Percentiles rank a stretch among this genome's conserved stretches.
Conservation (phyloP, 495 filamentous ascomycete species). For the Chaetomium tenue region DNA sequence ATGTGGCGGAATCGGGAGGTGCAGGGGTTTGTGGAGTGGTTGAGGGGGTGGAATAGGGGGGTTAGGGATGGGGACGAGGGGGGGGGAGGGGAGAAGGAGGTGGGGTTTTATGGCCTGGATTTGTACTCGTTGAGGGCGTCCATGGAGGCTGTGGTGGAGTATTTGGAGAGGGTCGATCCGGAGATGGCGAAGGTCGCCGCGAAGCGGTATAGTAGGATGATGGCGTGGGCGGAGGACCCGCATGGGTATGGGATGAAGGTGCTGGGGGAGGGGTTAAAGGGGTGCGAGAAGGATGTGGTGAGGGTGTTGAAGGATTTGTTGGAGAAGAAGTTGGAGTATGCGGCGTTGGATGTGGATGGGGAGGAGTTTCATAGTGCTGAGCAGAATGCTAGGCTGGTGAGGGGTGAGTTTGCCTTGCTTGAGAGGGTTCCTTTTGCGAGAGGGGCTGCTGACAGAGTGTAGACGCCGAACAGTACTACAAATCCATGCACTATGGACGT, state of each 20-base stretch:
- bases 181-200: conserved; percentile 48
- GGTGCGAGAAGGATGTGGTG: conserved; percentile 52
- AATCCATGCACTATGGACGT: conserved; percentile 57
- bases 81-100: conserved; percentile 35
- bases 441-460: background rate
- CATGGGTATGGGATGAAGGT: conserved; percentile 52
- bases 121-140: conserved; percentile 56
- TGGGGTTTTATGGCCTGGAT: conserved; percentile 56
- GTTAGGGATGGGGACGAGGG: conserved; percentile 9
- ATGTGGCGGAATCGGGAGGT: conserved; percentile 62
- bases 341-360: conserved; percentile 37
- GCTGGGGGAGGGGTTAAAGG: conserved; percentile 43
- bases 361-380: conserved; percentile 55
- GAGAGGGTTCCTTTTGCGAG: background rate
- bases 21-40: conserved; percentile 58
- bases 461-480: conserved; percentile 60
- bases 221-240: conserved; percentile 55
- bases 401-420: conserved; percentile 27
- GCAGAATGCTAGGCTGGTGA: conserved; percentile 56
- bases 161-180: conserved; percentile 52
- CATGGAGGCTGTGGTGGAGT: conserved; percentile 52
- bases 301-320: conserved; percentile 49
- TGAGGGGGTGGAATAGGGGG: conserved; percentile 45
- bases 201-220: conserved; percentile 48
- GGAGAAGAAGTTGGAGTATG: conserved; percentile 47